Evolutionary conservation across 305 asterid species (phyloP).

Genomic region (Plantago rigida): DNA sequence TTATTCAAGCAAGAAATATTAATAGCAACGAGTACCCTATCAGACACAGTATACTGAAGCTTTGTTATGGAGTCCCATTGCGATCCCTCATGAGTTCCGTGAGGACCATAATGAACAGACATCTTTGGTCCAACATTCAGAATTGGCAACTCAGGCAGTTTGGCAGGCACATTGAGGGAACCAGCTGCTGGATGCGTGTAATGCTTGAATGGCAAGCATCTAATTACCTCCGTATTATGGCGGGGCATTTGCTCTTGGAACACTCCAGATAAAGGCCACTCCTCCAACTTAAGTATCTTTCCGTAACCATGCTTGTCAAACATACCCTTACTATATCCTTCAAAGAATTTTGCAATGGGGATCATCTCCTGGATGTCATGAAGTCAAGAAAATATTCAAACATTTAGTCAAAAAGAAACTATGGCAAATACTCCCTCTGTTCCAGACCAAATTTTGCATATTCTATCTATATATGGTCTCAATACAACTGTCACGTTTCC

Average conservation of each 20-base stretch:
- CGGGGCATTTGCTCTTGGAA: constrained; percentile 11
- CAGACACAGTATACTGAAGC: constrained; percentile 14
- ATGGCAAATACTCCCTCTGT: too few species aligned
- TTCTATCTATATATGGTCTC: too few species aligned
- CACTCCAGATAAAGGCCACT: constrained; percentile 12
- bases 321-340: neutral
- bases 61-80: neutral
- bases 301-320: constrained; percentile 1
- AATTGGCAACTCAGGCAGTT: neutral
- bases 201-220: constrained; percentile 11
- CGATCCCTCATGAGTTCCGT: neutral
- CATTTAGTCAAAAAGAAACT: too few species aligned
- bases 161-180: neutral
- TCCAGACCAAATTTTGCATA: too few species aligned
- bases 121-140: neutral
- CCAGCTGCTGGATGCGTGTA: constrained; percentile 1
- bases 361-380: constrained; percentile 2
- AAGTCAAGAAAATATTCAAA: neutral
- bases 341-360: neutral
- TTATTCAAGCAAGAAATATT: neutral
- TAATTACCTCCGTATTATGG: constrained; percentile 6
- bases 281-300: constrained; percentile 17
- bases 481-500: too few species aligned
- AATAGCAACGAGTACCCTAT: constrained; percentile 16
- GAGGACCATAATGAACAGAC: constrained; percentile 4